A percentile compares a stretch with the other conserved stretches of the same genome.
phyloP scores from a whole-genome alignment of 345 rosid genomes.

The Aegle marmelos region DNA sequence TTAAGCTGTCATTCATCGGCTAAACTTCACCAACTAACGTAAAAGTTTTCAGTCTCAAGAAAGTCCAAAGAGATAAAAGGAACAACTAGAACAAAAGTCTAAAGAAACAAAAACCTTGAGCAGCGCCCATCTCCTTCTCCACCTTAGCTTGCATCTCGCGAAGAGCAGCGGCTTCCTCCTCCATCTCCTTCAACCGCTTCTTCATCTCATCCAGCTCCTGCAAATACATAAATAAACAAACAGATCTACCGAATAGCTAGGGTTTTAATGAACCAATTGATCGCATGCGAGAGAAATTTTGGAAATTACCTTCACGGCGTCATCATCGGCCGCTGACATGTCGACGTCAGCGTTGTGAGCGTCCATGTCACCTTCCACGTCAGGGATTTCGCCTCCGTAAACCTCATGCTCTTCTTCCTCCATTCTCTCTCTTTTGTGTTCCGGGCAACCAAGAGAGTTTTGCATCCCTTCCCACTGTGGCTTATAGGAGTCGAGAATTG shows the following conservation, averaged over 20 bases:
- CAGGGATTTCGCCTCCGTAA: slow-evolving; percentile 95
- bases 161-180: slow-evolving; percentile 96
- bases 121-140: slow-evolving; percentile 95
- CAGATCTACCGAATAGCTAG: slow-evolving; percentile 3
- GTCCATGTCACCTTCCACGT: slow-evolving; percentile 80
- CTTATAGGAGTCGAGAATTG: background rate
- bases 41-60: background rate
- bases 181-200: slow-evolving; percentile 94
- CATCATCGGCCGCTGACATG: slow-evolving; percentile 76
- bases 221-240: background rate
- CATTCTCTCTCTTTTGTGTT: slow-evolving; percentile 28
- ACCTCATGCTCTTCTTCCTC: slow-evolving; percentile 98
- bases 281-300: background rate
- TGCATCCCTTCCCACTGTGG: background rate
- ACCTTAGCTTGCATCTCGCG: slow-evolving; percentile 99
- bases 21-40: background rate
- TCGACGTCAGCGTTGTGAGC: slow-evolving; percentile 59
- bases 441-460: background rate
- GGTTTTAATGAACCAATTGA: background rate
- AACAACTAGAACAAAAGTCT: background rate
- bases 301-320: slow-evolving; percentile 63
- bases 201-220: slow-evolving; percentile 99
- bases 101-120: slow-evolving; percentile 49
- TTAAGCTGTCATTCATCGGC: background rate
- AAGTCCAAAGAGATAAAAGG: background rate